Evolutionary conservation across 352 stramenopile genomes (phyloP), one percentile per base, ranked within the genome.

Genomic region (Globisporangium paddicum): DNA sequence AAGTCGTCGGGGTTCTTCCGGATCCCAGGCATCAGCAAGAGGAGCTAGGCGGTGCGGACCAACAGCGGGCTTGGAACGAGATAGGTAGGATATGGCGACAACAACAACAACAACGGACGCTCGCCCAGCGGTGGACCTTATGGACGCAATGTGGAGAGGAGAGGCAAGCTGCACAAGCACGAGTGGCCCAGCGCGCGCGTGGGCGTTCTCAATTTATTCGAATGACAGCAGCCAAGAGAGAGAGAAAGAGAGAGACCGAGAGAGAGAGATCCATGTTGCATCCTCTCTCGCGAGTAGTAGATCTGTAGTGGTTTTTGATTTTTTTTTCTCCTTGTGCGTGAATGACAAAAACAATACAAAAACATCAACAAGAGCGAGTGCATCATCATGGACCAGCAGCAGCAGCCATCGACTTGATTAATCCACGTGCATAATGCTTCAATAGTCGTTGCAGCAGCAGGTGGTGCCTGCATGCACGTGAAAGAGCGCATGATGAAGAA

Each of bases 1-100:
- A 84, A 84, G 40, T 87, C 79, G 40, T 87, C 79, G 54, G 84
- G 75, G 38, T 82, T 86, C 53, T 90, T 90, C 69, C 73, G 78
- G 13, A 63, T 92, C 26, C 82, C 82, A 18, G 68, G 76, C 53
- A 72, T 81, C 35, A 77, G 80, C 68, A 87, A 86, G 68, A 92
- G 89, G 71, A 89, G 87, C 67, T 90, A 82, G 44, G n/a, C 16
- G 14, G 0, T 21, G 47, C 6, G 25, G 5, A 16, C 23, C 16
- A 34, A 13, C 46, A 23, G 16, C 40, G n/a, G 40, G 6, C 32
- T 34, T 28, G n/a, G 5, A 19, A 59, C 52, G n/a, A 59, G 37
- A 59, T 59, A 59, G 52, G 52, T 59, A 59, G 52, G 52, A 59
- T 28, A 50, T 59, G 52, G 38, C 34, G 52, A 26, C 23, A 57